Evolutionary conservation across 2,329 filamentous ascomycete genomes (phyloP).

Genomic region (Bretziella fagacearum): DNA sequence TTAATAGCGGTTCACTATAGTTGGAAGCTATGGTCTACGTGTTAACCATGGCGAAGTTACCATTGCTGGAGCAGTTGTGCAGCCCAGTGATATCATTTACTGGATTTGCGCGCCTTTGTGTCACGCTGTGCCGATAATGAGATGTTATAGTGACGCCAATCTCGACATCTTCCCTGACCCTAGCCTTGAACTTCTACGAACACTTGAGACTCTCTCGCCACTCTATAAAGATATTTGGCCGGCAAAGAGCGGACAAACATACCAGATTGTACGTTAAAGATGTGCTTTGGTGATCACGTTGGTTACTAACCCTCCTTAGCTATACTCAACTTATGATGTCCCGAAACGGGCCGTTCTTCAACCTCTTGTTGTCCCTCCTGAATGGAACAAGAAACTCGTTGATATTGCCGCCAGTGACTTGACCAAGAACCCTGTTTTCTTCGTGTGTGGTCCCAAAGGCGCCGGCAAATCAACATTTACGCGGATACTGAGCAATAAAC

Average conservation of each 20-base stretch:
- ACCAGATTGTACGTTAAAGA: conserved; percentile 30
- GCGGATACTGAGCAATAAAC: conserved; percentile 46
- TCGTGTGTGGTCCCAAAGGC: conserved; percentile 54
- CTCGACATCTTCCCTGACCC: conserved; percentile 42
- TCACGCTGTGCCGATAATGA: conserved; percentile 51
- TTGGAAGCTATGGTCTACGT: conserved; percentile 52
- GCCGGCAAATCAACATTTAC: conserved; percentile 64
- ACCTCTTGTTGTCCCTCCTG: conserved; percentile 37
- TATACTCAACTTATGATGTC: conserved; percentile 35
- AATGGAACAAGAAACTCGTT: conserved; percentile 44
- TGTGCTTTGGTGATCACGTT: not conserved
- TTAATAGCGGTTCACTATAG: conserved; percentile 39
- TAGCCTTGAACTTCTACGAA: conserved; percentile 30
- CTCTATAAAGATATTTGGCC: conserved; percentile 53
- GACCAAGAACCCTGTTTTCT: conserved; percentile 25
- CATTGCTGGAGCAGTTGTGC: conserved; percentile 47
- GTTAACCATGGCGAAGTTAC: conserved; percentile 45
- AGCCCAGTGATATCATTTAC: conserved; percentile 28
- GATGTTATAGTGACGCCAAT: conserved; percentile 31
- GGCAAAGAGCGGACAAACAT: conserved; percentile 25
- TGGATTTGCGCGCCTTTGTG: conserved; percentile 52
- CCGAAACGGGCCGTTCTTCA: conserved; percentile 34
- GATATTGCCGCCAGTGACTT: conserved; percentile 20
- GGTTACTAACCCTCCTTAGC: conserved; percentile 24
- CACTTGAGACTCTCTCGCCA: conserved; percentile 44